phyloP scores from a whole-genome alignment of 2,329 filamentous ascomycete species.

The Verticillium isaacii region DNA sequence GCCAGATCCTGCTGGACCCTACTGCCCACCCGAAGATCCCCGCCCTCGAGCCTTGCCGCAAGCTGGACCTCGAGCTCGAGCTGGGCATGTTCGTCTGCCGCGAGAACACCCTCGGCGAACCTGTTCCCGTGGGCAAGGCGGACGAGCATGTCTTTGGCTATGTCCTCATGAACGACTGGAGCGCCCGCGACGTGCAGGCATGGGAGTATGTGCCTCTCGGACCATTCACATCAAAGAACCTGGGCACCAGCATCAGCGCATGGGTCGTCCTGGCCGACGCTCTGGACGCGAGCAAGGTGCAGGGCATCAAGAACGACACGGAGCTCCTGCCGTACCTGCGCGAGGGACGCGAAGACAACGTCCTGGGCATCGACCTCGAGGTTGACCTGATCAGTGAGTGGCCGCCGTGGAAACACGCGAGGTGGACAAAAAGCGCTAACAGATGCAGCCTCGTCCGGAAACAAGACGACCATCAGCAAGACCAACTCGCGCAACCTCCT shows the following conservation, averaged over 20 bases:
- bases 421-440: slow-evolving; percentile 2
- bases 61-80: slow-evolving; percentile 75
- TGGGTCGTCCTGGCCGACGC: slow-evolving; percentile 61
- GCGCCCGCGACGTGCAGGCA: slow-evolving; percentile 55
- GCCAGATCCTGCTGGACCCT: slow-evolving; percentile 57
- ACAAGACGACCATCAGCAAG: slow-evolving; percentile 19
- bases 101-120: slow-evolving; percentile 61
- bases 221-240: slow-evolving; percentile 58
- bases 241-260: slow-evolving; percentile 55
- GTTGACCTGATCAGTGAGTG: slow-evolving; percentile 34
- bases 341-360: slow-evolving; percentile 26
- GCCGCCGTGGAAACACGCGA: accelerated
- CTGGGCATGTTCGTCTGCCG: slow-evolving; percentile 70
- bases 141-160: slow-evolving; percentile 69
- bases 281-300: slow-evolving; percentile 27
- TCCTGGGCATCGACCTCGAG: slow-evolving; percentile 31
- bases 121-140: slow-evolving; percentile 61
- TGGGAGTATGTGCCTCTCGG: slow-evolving; percentile 59
- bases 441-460: slow-evolving; percentile 21
- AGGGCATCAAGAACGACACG: slow-evolving; percentile 24
- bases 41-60: slow-evolving; percentile 54
- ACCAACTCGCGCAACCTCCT: slow-evolving; percentile 46
- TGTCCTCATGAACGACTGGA: slow-evolving; percentile 62
- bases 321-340: slow-evolving; percentile 39
- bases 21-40: slow-evolving; percentile 48